Conservation (phyloP, 78 protist species). For the Emiliania huxleyi region DNA sequence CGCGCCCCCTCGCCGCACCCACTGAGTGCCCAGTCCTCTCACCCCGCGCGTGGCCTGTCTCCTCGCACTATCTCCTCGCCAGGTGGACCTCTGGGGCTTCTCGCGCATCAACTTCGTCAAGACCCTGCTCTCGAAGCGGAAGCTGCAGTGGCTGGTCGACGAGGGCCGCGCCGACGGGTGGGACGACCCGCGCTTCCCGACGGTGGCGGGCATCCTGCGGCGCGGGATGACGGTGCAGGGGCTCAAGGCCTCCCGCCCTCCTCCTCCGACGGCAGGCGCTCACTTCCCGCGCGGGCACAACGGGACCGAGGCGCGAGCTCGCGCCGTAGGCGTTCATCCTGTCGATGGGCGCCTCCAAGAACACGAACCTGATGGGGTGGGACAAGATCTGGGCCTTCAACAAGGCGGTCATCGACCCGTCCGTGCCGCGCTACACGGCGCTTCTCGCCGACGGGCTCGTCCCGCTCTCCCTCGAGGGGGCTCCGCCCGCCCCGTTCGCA, state of each 20-base stretch:
- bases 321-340: slow-evolving; percentile 79
- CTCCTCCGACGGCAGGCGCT: too few species aligned
- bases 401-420: slow-evolving; percentile 87
- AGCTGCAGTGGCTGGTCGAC: slow-evolving; percentile 44
- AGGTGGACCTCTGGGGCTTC: neutral
- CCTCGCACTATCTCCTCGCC: too few species aligned
- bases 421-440: slow-evolving; percentile 46
- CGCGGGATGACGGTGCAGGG: slow-evolving; percentile 93
- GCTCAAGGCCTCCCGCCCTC: slow-evolving; percentile 59
- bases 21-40: slow-evolving; percentile 49
- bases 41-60: too few species aligned
- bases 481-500: neutral
- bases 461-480: slow-evolving; percentile 31
- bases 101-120: slow-evolving; percentile 12
- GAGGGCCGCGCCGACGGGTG: slow-evolving; percentile 85
- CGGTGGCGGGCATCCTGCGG: slow-evolving; percentile 90
- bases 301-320: too few species aligned
- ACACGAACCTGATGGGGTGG: slow-evolving; percentile 66
- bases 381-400: slow-evolving; percentile 91
- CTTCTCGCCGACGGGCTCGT: neutral
- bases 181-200: slow-evolving; percentile 98
- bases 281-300: too few species aligned
- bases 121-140: slow-evolving; percentile 44
- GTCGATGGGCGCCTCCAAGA: slow-evolving; percentile 53
- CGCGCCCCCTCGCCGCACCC: too few species aligned